Evolutionary conservation across 352 stramenopile genomes (phyloP).

Genomic region (Globisporangium splendens): DNA sequence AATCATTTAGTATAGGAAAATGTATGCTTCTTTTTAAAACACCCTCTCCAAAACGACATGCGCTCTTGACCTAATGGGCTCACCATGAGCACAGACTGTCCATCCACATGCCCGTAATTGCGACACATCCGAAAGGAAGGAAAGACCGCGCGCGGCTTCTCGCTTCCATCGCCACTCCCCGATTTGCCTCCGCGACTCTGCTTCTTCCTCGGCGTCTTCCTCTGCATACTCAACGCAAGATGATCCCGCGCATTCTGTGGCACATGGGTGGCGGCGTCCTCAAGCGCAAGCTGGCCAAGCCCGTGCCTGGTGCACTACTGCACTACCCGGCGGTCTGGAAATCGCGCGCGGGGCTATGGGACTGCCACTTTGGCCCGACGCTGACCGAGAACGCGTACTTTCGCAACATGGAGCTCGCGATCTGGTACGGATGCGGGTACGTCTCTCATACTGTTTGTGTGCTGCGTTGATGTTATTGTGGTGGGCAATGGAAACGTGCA

Average conservation of each 20-base stretch:
- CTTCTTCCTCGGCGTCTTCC: not conserved
- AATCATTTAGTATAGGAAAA: too few relatives aligned
- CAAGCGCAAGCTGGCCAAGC: conserved; percentile 38
- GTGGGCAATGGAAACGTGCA: too few relatives aligned
- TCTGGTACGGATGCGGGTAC: conserved; percentile 68
- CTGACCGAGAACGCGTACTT: conserved; percentile 69
- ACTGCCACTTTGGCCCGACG: conserved; percentile 50
- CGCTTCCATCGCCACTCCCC: too few relatives aligned
- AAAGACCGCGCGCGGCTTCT: too few relatives aligned
- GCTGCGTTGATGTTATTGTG: not conserved
- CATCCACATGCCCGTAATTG: too few relatives aligned
- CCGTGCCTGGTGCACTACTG: conserved; percentile 42
- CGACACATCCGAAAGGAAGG: too few relatives aligned
- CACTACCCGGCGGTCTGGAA: conserved; percentile 56
- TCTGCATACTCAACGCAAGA: conserved; percentile 6
- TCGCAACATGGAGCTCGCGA: conserved; percentile 67
- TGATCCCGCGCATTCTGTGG: conserved; percentile 71
- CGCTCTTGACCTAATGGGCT: too few relatives aligned
- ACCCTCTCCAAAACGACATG: too few relatives aligned
- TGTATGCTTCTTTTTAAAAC: too few relatives aligned
- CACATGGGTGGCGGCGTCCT: conserved; percentile 60
- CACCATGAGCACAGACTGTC: too few relatives aligned
- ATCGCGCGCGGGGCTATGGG: conserved; percentile 48
- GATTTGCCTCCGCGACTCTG: not conserved
- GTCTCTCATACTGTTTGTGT: conserved; percentile 10